These are phyloP conservation scores for Botrytis galanthina DNA, from an alignment of 2,329 filamentous ascomycete genomes.

Conservation along the genomic window DNA sequence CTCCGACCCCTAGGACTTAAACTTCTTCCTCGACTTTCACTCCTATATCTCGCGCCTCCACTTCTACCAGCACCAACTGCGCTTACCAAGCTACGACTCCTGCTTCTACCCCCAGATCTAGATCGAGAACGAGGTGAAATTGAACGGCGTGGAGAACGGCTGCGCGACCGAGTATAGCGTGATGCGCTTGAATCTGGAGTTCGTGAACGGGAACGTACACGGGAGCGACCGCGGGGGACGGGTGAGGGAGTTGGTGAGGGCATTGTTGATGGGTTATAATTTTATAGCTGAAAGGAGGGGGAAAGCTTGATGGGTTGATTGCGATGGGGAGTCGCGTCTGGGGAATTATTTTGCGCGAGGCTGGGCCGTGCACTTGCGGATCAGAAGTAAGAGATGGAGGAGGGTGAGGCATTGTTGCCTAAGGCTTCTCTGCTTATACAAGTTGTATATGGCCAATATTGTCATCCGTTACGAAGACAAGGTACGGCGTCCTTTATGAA, in stretches of 20 bases:
- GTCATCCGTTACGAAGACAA: background rate
- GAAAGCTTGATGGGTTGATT: slow-evolving; percentile 7
- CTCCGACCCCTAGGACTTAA: slow-evolving; percentile 36
- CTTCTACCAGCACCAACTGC: background rate
- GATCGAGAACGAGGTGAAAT: slow-evolving; percentile 36
- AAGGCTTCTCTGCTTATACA: background rate
- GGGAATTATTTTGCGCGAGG: slow-evolving; percentile 13
- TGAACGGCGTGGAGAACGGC: slow-evolving; percentile 34
- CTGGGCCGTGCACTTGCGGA: slow-evolving; percentile 11
- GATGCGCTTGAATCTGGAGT: slow-evolving; percentile 35
- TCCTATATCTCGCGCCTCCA: slow-evolving; percentile 21
- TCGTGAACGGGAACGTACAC: slow-evolving; percentile 29
- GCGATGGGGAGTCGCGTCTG: slow-evolving; percentile 16
- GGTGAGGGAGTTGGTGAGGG: slow-evolving; percentile 31
- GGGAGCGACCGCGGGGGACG: slow-evolving; percentile 30
- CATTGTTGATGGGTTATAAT: slow-evolving; percentile 22
- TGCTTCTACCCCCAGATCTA: slow-evolving; percentile 33
- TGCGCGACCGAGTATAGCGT: slow-evolving; percentile 29
- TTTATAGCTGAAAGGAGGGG: slow-evolving; percentile 1
- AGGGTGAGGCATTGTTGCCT: background rate
- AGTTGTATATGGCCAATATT: background rate
- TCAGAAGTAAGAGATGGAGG: slow-evolving; percentile 1
- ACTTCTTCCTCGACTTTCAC: slow-evolving; percentile 36
- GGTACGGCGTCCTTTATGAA: background rate
- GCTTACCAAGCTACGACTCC: slow-evolving; percentile 26